Evolutionary conservation across 306 rosid genomes (phyloP).

Genomic region (Cucumis cinereus): DNA sequence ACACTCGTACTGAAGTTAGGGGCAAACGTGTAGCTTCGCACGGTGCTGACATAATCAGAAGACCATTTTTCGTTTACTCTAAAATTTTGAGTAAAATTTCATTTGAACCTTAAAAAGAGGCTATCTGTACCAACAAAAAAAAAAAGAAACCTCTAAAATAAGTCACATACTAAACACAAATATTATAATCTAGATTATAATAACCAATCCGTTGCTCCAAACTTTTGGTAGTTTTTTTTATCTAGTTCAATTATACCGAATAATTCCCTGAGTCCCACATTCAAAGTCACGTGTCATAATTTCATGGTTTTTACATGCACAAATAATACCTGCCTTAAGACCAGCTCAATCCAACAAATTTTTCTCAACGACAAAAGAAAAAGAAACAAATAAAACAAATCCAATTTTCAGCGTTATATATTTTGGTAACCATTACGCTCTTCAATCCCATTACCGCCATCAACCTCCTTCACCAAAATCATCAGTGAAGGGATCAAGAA

Average conservation of each 20-base stretch:
- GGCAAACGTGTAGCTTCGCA: too few species aligned
- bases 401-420: not conserved
- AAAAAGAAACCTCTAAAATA: too few species aligned
- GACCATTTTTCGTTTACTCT: too few species aligned
- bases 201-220: too few species aligned
- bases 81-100: too few species aligned
- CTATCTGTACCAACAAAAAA: too few species aligned
- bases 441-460: not conserved
- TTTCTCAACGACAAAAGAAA: not conserved
- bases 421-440: not conserved
- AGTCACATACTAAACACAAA: too few species aligned
- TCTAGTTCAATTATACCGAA: not conserved
- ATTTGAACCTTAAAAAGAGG: too few species aligned
- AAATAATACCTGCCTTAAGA: not conserved
- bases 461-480: not conserved
- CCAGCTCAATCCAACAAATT: conserved; percentile 2
- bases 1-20: too few species aligned
- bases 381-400: not conserved
- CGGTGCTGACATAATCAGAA: too few species aligned
- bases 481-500: not conserved
- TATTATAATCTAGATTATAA: too few species aligned
- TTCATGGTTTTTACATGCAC: not conserved
- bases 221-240: too few species aligned
- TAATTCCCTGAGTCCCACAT: not conserved
- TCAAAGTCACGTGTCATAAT: not conserved